phyloP scores from a whole-genome alignment of 495 filamentous ascomycete species.

The Penicillium antarcticum region DNA sequence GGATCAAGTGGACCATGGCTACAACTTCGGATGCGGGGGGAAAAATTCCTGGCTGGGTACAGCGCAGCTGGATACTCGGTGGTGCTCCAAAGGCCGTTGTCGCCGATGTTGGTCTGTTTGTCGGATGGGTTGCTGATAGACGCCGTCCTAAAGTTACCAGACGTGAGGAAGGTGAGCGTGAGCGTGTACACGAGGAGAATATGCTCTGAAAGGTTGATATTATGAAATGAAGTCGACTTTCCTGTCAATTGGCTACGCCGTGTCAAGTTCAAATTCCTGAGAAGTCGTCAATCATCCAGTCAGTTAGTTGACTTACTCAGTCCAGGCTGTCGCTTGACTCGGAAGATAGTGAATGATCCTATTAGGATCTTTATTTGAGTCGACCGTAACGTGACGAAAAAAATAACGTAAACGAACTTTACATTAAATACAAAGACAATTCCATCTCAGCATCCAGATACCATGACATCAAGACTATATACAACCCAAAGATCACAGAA shows the following conservation, averaged over 20 bases:
- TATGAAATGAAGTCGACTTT: too few relatives aligned
- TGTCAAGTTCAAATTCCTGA: too few relatives aligned
- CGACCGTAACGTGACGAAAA: too few relatives aligned
- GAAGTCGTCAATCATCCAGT: too few relatives aligned
- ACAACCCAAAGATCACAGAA: background rate
- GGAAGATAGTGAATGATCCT: too few relatives aligned
- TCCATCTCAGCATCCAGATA: too few relatives aligned
- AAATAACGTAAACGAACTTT: too few relatives aligned
- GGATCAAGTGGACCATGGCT: conserved; percentile 65
- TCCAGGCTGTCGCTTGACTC: background rate
- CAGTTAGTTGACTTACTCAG: too few relatives aligned
- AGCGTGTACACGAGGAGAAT: background rate
- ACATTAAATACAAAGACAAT: too few relatives aligned
- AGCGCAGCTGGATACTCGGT: conserved; percentile 51
- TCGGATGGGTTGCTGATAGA: conserved; percentile 52
- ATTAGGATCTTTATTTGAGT: too few relatives aligned
- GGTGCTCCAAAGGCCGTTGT: conserved; percentile 63
- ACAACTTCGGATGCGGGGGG: conserved; percentile 69
- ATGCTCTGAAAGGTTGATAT: too few relatives aligned
- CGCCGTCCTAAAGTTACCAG: background rate
- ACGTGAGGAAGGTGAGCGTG: conserved; percentile 15
- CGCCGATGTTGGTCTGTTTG: conserved; percentile 69
- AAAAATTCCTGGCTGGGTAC: conserved; percentile 62
- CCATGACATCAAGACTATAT: background rate
- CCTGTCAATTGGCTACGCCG: too few relatives aligned